A percentile compares a stretch with the other conserved stretches of the same genome.
phyloP scores from a whole-genome alignment of 495 filamentous ascomycete species.

The Penicillium salamii region DNA sequence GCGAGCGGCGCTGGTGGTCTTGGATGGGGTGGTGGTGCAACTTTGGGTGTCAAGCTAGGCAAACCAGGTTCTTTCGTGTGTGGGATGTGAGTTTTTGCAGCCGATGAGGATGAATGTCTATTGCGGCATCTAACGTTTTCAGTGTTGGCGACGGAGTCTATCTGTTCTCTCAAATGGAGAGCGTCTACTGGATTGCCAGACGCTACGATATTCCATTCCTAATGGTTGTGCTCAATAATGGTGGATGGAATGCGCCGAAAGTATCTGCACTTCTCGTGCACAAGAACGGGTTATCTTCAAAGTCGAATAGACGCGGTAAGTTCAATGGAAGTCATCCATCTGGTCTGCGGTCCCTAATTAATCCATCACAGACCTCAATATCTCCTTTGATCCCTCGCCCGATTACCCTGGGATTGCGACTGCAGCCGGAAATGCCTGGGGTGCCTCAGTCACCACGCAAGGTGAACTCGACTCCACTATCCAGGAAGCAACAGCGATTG shows the following conservation, averaged over 20 bases:
- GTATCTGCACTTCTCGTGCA: constrained; percentile 71
- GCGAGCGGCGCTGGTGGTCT: constrained; percentile 77
- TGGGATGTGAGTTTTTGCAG: constrained; percentile 16
- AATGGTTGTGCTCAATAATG: constrained; percentile 83
- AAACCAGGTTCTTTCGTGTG: constrained; percentile 21
- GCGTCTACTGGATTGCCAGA: constrained; percentile 83
- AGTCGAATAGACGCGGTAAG: constrained; percentile 19
- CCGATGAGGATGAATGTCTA: too few relatives aligned
- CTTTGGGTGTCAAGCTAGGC: constrained; percentile 80
- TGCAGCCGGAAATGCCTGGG: constrained; percentile 52
- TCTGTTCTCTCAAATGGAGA: constrained; percentile 78
- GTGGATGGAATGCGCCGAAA: constrained; percentile 76
- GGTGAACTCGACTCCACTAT: constrained; percentile 12
- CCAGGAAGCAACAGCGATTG: constrained; percentile 9
- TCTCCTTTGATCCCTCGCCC: constrained; percentile 73
- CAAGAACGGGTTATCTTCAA: constrained; percentile 52
- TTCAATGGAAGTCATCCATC: neutral
- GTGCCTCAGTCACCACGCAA: constrained; percentile 12
- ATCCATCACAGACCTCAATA: constrained; percentile 58
- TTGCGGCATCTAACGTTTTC: neutral
- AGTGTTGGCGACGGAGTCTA: constrained; percentile 81
- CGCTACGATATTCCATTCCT: constrained; percentile 87
- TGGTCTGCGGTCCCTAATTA: neutral
- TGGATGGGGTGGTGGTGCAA: constrained; percentile 86
- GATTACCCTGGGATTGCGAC: constrained; percentile 85